Evolutionary conservation across 163 green algal genomes (phyloP), one percentile per base, ranked within the genome.

Genomic region (Scenedesmus sp.): DNA sequence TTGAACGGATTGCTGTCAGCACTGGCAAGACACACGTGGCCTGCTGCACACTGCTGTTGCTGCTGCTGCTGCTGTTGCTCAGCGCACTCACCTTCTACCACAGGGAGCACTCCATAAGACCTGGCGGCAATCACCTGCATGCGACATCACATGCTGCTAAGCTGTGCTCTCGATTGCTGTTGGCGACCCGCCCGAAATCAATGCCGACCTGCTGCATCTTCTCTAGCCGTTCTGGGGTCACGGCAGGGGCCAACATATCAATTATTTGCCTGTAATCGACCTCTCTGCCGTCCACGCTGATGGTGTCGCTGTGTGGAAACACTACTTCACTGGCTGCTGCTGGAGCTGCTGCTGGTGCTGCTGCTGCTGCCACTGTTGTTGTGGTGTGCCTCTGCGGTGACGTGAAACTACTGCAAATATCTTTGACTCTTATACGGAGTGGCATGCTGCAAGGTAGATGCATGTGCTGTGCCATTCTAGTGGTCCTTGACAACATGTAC

Each of bases 51-150:
- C n/a, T 62, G 55, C 20, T 16, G 23, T 55, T 70, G 83, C 57
- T 52, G 26, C 12, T 70, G n/a, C 56, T 55, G 52, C 26, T 20
- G 4, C 83, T 73, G 54, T 55, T 67, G 59, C 54, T 70, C 5
- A 46, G 9, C 0, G 8, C 76, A 62, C 55, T 70, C 70, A 95
- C 94, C 94, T 79, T 96, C 94, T 34, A 96, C 90, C 8, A 96
- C 83, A 2, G 94, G 94, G 9, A 96, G 16, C 55, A 96, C 89
- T 1, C 56, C 90, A 60, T 93, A 94, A 54, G 84, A 92, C 15
- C 92, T 56, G 4, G 74, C 34, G 26, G n/a, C 76, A 66, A 91
- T 82, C 52, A 94, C 92, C 92, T 94, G 88, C 55, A 60, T 26
- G 16, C 4, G 4, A 90, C 66, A 86, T 52, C 23, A 79, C 23